These are phyloP conservation scores for Talaromyces islandicus DNA, from an alignment of 2,329 filamentous ascomycete species.

Conservation along the genomic window DNA sequence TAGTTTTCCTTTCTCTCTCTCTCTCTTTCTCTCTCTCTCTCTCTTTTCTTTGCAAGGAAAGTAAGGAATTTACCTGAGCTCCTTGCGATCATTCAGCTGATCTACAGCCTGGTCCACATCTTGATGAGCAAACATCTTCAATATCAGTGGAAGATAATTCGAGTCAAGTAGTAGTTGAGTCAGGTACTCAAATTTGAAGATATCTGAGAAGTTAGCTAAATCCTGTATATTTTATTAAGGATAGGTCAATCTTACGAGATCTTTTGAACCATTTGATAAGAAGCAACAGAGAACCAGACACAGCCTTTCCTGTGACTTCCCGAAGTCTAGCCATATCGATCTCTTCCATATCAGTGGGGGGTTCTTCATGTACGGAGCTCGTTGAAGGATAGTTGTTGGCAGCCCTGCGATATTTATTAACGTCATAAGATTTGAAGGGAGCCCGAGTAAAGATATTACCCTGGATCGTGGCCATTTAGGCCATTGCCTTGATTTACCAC, in stretches of 20 bases:
- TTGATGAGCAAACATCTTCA: conserved; percentile 91
- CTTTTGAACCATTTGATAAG: conserved; percentile 94
- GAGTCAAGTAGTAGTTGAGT: conserved; percentile 90
- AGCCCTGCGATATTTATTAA: conserved; percentile 19
- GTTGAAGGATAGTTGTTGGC: conserved; percentile 19
- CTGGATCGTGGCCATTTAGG: conserved; percentile 39
- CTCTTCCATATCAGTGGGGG: conserved; percentile 57
- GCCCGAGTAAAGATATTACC: conserved; percentile 22
- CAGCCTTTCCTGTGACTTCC: conserved; percentile 85
- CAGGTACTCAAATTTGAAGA: conserved; percentile 93
- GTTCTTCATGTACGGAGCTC: conserved; percentile 19
- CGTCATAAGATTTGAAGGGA: not conserved
- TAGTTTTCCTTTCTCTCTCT: not conserved
- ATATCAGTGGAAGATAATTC: conserved; percentile 84
- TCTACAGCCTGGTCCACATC: conserved; percentile 88
- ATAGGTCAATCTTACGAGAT: conserved; percentile 61
- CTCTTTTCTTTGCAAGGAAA: not conserved
- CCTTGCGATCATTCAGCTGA: conserved; percentile 73
- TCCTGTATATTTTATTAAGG: not conserved
- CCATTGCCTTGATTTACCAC: conserved; percentile 58
- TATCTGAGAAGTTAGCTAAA: conserved; percentile 50
- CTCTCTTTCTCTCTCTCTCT: no score
- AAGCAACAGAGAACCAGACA: conserved; percentile 82
- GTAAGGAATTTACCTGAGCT: conserved; percentile 60
- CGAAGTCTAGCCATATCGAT: conserved; percentile 73